These are phyloP conservation scores for Chalciporus sp. DNA, from an alignment of 1,284 basidiomycete genomes.

Conservation along the genomic window DNA sequence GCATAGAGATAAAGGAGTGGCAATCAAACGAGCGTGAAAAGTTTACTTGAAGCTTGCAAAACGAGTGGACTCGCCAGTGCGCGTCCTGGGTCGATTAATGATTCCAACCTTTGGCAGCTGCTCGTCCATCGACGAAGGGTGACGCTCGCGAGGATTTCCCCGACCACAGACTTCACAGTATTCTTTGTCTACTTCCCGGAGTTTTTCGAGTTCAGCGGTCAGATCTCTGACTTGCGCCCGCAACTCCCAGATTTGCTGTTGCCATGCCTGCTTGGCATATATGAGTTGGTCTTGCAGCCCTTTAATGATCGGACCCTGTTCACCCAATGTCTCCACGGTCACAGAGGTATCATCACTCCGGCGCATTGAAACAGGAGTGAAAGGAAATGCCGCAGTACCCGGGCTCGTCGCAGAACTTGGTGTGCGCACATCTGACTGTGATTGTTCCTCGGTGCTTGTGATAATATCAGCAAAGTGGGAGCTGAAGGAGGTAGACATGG, in stretches of 20 bases:
- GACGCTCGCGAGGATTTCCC: slow-evolving; percentile 35
- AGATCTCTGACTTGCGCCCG: slow-evolving; percentile 74
- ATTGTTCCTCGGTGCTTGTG: slow-evolving; percentile 37
- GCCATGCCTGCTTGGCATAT: slow-evolving; percentile 62
- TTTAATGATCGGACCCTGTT: slow-evolving; percentile 51
- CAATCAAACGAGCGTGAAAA: slow-evolving; percentile 8
- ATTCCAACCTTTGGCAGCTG: slow-evolving; percentile 43
- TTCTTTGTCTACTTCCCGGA: slow-evolving; percentile 44
- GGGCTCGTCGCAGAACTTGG: slow-evolving; percentile 48
- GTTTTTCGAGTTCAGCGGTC: slow-evolving; percentile 62
- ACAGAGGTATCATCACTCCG: slow-evolving; percentile 37
- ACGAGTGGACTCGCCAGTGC: slow-evolving; percentile 61
- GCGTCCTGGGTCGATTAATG: slow-evolving; percentile 68
- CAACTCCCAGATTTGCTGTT: slow-evolving; percentile 72
- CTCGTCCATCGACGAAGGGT: slow-evolving; percentile 11
- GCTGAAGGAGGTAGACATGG: slow-evolving; percentile 76
- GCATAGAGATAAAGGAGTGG: slow-evolving; percentile 5
- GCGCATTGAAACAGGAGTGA: slow-evolving; percentile 48
- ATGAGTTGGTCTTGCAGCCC: slow-evolving; percentile 65
- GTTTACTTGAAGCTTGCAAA: slow-evolving; percentile 55
- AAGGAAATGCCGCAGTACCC: slow-evolving; percentile 49
- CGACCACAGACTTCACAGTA: slow-evolving; percentile 67
- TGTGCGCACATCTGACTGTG: slow-evolving; percentile 49
- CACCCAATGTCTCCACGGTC: slow-evolving; percentile 38
- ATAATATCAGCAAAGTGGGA: slow-evolving; percentile 69